Percentiles rank a stretch among this genome's conserved stretches.
Conservation (phyloP, 768 basidiomycete species). For the Paxillus involutus region DNA sequence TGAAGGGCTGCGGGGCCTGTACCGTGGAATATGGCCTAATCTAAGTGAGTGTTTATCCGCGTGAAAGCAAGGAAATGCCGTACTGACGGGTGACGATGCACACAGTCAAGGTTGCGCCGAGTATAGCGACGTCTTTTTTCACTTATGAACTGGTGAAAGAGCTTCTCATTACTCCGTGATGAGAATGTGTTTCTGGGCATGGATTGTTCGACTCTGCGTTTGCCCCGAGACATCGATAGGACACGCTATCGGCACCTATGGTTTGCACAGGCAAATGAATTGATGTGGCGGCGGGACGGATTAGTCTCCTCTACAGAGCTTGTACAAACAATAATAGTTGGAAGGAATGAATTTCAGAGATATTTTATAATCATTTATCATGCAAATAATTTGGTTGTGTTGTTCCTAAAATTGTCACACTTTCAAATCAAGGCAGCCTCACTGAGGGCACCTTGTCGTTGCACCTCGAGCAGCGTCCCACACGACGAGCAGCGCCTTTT, state of each 20-base stretch:
- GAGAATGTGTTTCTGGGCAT: background rate
- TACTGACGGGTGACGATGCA: conserved; percentile 5
- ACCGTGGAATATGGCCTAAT: conserved; percentile 88
- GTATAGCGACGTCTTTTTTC: conserved; percentile 85
- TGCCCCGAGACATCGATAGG: background rate
- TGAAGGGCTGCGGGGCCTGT: conserved; percentile 79
- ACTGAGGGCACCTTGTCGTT: background rate
- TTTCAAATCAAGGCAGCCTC: background rate
- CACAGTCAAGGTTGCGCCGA: conserved; percentile 87
- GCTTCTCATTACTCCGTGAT: conserved; percentile 39
- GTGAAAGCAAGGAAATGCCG: conserved; percentile 4
- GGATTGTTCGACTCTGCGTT: background rate
- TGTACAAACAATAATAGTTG: too few relatives aligned
- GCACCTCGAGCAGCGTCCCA: conserved; percentile 1
- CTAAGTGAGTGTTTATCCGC: conserved; percentile 52
- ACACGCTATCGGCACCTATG: background rate
- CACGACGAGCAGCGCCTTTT: conserved; percentile 19
- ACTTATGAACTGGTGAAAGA: conserved; percentile 73
- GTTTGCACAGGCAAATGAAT: too few relatives aligned
- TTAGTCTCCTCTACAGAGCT: too few relatives aligned
- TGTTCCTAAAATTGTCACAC: background rate
- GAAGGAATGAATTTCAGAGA: too few relatives aligned
- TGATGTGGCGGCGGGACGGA: too few relatives aligned
- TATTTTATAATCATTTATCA: too few relatives aligned
- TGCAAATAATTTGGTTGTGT: background rate